Percentiles rank a stretch among this genome's conserved stretches.
Conservation (phyloP, 2,329 filamentous ascomycete genomes). For the Setomelanomma holmii region DNA sequence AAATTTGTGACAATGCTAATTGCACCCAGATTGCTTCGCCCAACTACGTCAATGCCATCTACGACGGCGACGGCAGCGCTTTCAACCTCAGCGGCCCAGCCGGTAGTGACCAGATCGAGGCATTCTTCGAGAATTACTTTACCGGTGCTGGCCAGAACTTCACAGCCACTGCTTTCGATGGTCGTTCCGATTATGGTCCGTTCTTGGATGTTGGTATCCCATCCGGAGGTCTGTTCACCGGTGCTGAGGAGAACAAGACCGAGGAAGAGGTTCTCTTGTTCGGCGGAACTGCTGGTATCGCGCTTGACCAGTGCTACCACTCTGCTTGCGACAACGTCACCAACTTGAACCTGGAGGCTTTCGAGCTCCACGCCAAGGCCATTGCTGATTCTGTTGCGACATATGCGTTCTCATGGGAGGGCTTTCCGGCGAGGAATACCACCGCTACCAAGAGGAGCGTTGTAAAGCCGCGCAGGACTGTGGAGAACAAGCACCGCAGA, state of each 20-base stretch:
- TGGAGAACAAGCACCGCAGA: neutral
- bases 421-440: constrained; percentile 33
- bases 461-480: neutral
- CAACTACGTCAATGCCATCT: constrained; percentile 64
- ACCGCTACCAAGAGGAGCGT: constrained; percentile 12
- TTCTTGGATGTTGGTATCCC: constrained; percentile 78
- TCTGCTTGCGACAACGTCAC: constrained; percentile 41
- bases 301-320: constrained; percentile 43
- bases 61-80: constrained; percentile 64
- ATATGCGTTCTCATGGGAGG: constrained; percentile 35
- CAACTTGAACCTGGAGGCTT: constrained; percentile 44
- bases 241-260: constrained; percentile 79
- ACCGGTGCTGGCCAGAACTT: constrained; percentile 47
- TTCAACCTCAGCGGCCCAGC: constrained; percentile 62
- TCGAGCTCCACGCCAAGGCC: constrained; percentile 35
- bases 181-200: constrained; percentile 79
- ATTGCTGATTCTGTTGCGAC: constrained; percentile 46
- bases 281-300: constrained; percentile 71
- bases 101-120: constrained; percentile 73
- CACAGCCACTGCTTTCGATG: constrained; percentile 77
- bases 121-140: constrained; percentile 59
- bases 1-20: neutral
- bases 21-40: constrained; percentile 61
- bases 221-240: constrained; percentile 77
- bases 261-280: constrained; percentile 69